Percentiles rank a stretch among this genome's conserved stretches.
phyloP scores from a whole-genome alignment of 768 basidiomycete species.

The Boletales sp. region DNA sequence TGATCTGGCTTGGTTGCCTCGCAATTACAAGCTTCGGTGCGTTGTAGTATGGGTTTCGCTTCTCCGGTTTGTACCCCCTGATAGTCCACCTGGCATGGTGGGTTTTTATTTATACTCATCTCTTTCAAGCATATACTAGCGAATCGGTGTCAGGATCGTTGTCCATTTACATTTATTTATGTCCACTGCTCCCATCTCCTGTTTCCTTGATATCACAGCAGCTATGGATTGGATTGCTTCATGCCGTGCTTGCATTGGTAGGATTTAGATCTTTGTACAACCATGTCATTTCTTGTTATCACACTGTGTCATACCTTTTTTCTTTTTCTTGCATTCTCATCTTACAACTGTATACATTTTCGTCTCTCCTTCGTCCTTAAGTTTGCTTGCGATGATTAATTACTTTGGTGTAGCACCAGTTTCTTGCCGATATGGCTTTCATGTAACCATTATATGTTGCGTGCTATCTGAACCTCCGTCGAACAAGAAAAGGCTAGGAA shows the following conservation, averaged over 20 bases:
- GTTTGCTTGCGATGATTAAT: slow-evolving; percentile 11
- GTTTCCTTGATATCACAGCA: slow-evolving; percentile 1
- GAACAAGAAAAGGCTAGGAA: background rate
- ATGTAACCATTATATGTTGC: slow-evolving; percentile 9
- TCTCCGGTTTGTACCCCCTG: background rate
- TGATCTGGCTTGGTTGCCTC: slow-evolving; percentile 54
- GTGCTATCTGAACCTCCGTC: slow-evolving; percentile 1
- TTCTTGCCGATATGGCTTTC: slow-evolving; percentile 5
- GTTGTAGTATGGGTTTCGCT: slow-evolving; percentile 4
- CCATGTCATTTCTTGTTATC: slow-evolving; percentile 9
- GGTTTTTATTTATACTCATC: slow-evolving; percentile 1
- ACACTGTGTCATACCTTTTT: slow-evolving; percentile 12
- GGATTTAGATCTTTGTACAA: slow-evolving; percentile 22
- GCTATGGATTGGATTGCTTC: slow-evolving; percentile 8
- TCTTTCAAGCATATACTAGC: slow-evolving; percentile 1
- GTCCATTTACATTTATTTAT: background rate
- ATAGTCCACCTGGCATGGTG: slow-evolving; percentile 12
- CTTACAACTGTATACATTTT: slow-evolving; percentile 22
- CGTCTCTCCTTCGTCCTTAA: background rate
- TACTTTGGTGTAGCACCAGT: slow-evolving; percentile 19
- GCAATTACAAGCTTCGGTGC: slow-evolving; percentile 43
- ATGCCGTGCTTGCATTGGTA: slow-evolving; percentile 14
- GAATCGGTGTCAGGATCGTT: background rate
- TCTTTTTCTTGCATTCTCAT: slow-evolving; percentile 7
- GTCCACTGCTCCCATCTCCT: background rate